Conservation (phyloP, 2,329 filamentous ascomycete species). For the Davidsoniella virescens region DNA sequence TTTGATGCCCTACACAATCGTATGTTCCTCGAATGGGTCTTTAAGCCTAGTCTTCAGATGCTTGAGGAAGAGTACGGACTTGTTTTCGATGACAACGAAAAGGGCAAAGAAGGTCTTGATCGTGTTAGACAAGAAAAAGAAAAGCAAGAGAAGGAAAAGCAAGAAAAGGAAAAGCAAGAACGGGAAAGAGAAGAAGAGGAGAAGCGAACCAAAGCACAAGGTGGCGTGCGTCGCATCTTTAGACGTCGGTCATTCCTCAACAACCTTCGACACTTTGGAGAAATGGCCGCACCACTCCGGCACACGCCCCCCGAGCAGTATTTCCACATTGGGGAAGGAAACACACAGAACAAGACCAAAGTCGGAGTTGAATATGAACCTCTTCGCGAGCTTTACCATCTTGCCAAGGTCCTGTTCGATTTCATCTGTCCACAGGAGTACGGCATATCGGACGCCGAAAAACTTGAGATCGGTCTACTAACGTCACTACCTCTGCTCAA, state of each 20-base stretch:
- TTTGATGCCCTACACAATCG: conserved; percentile 96
- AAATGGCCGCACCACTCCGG: conserved; percentile 27
- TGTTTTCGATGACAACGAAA: conserved; percentile 17
- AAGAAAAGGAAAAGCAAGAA: conserved; percentile 18
- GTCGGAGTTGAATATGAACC: conserved; percentile 74
- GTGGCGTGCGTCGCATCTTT: conserved; percentile 34
- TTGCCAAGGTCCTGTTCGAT: conserved; percentile 91
- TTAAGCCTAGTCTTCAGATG: conserved; percentile 69
- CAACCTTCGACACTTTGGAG: conserved; percentile 30
- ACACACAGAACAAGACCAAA: conserved; percentile 58
- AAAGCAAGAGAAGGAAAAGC: conserved; percentile 20
- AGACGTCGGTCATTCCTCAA: conserved; percentile 44
- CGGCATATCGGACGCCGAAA: conserved; percentile 86
- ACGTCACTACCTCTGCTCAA: conserved; percentile 87
- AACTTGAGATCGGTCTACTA: conserved; percentile 92
- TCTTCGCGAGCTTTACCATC: conserved; percentile 78
- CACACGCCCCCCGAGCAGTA: conserved; percentile 46
- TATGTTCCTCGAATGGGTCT: conserved; percentile 93
- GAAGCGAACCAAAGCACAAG: conserved; percentile 17
- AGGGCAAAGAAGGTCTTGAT: conserved; percentile 19
- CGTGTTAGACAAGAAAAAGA: conserved; percentile 20
- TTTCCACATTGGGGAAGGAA: conserved; percentile 78
- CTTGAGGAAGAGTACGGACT: conserved; percentile 51
- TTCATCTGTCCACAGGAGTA: conserved; percentile 98
- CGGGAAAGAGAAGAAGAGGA: conserved; percentile 26